Base-by-base conservation (phyloP, 345 rosid genomes). In the Carallia brachiata region DNA sequence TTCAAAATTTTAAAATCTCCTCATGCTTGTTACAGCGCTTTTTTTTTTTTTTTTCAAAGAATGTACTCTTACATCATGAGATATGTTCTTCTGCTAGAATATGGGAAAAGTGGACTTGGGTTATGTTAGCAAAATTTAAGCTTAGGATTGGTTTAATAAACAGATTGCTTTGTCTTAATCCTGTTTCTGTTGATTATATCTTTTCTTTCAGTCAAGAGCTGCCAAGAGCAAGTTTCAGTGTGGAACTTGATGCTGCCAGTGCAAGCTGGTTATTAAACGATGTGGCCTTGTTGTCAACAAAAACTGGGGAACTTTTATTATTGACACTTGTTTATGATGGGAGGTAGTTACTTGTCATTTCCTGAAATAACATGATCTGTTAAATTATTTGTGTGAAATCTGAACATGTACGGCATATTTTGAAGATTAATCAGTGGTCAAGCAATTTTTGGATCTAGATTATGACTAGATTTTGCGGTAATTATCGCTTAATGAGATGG, bases 171-270 rank as follows among this genome's bases (percentile, higher is more conserved):
- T 44, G 2, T 55, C 47, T 17, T 39, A 9, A 28, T 54, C 8
- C 61, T 13, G 40, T 30, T 13, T 23, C 18, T 54, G 34, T 23
- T 12, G 40, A 9, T 69, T 68, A 67, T 40, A 70, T 65, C 58
- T 44, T 71, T 65, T 65, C 64, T 77, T 78, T 81, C 87, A 95
- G 98, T 82, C 97, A 89, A 78, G 98, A 90, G 78, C 80, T 95
- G 70, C 97, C 99, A 78, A 85, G 91, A 84, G 86, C 96, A 69
- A 83, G 82, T 73, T 92, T 95, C 75, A 81, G 69, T 68, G 89
- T 89, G 78, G 99, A 95, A 84, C 99, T 95, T 73, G 99, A 95
- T 86, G 94, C 92, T 79, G 97, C 96, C 76, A 84, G 80, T 79
- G 92, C 93, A 68, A 80, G 88, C 78, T 92, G 97, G 97, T 82